Percentiles rank a stretch among this genome's conserved stretches.
Evolutionary conservation across 805 yeast species (phyloP).

Genomic region (Scheffersomyces stipitis): DNA sequence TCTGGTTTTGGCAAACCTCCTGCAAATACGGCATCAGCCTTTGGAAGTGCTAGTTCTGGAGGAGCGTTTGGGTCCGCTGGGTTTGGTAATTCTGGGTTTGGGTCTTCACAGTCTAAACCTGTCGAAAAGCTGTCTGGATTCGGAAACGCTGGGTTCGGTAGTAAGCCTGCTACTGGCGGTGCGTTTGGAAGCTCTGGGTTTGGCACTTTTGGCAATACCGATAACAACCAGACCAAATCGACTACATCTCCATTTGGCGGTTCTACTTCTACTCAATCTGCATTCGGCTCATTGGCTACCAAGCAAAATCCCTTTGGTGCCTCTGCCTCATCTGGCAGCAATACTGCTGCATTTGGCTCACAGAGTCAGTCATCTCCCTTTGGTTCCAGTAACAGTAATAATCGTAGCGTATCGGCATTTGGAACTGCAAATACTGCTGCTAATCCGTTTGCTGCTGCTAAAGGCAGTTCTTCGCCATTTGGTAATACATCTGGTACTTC

Average conservation of each 20-base stretch:
- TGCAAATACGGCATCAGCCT: not conserved
- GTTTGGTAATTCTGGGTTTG: constrained; percentile 5
- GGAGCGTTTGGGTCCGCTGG: constrained; percentile 5
- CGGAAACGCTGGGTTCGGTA: constrained; percentile 8
- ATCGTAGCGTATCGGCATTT: constrained; percentile 1
- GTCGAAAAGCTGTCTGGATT: constrained; percentile 6
- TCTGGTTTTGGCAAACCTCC: constrained; percentile 11
- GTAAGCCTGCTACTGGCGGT: not conserved
- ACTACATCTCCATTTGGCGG: constrained; percentile 7
- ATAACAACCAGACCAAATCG: not conserved
- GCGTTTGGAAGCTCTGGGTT: constrained; percentile 20
- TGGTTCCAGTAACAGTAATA: constrained; percentile 12
- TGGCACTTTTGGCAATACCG: not conserved
- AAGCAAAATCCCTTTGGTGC: not conserved
- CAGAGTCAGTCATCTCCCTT: constrained; percentile 10
- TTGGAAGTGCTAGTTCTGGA: not conserved
- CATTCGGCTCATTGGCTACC: constrained; percentile 4
- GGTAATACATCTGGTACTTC: constrained; percentile 7
- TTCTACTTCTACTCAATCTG: constrained; percentile 2
- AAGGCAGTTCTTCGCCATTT: constrained; percentile 10
- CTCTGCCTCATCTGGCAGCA: not conserved
- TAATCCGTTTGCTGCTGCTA: constrained; percentile 16
- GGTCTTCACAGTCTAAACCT: not conserved
- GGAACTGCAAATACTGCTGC: constrained; percentile 2
- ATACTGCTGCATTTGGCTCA: constrained; percentile 6